phyloP scores from a whole-genome alignment of 1,139 yeast genomes.

The Nakaseomyces kungkrabaensis region DNA sequence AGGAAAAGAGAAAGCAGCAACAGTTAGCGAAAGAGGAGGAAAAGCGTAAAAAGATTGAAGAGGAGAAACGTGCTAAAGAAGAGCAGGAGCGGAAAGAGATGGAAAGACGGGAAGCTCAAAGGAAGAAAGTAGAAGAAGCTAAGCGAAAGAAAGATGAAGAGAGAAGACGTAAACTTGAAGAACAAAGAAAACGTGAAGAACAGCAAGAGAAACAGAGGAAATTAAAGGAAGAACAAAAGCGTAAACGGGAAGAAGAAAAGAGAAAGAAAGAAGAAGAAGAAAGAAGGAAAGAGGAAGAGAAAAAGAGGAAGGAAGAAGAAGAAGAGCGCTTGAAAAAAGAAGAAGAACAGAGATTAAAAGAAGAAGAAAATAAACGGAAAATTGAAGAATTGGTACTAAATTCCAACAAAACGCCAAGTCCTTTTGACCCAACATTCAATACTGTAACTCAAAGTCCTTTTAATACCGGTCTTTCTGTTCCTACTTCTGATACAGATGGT shows the following conservation, averaged over 20 bases:
- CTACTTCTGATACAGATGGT: background rate
- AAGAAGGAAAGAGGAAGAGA: slow-evolving; percentile 35
- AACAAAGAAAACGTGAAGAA: slow-evolving; percentile 34
- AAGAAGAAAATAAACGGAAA: background rate
- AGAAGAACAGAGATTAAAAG: slow-evolving; percentile 27
- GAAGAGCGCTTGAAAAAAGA: slow-evolving; percentile 21
- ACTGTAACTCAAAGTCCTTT: background rate
- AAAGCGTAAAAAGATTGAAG: slow-evolving; percentile 32
- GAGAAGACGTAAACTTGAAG: slow-evolving; percentile 35
- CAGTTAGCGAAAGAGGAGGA: slow-evolving; percentile 58
- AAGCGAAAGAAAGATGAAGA: slow-evolving; percentile 35
- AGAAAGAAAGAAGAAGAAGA: slow-evolving; percentile 36
- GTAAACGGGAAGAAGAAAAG: slow-evolving; percentile 35
- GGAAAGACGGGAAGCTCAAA: slow-evolving; percentile 37
- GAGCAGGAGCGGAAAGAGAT: slow-evolving; percentile 37
- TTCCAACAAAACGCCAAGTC: background rate
- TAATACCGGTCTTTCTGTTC: background rate
- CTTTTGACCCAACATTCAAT: background rate
- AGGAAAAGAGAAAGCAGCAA: slow-evolving; percentile 67
- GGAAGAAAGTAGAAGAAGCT: slow-evolving; percentile 29
- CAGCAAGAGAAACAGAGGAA: slow-evolving; percentile 34
- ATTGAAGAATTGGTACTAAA: background rate
- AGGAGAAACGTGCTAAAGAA: slow-evolving; percentile 35
- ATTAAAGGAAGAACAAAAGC: slow-evolving; percentile 30
- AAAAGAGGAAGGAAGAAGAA: slow-evolving; percentile 26